These are phyloP conservation scores for Venturia effusa DNA, from an alignment of 2,329 filamentous ascomycete genomes.

Conservation along the genomic window DNA sequence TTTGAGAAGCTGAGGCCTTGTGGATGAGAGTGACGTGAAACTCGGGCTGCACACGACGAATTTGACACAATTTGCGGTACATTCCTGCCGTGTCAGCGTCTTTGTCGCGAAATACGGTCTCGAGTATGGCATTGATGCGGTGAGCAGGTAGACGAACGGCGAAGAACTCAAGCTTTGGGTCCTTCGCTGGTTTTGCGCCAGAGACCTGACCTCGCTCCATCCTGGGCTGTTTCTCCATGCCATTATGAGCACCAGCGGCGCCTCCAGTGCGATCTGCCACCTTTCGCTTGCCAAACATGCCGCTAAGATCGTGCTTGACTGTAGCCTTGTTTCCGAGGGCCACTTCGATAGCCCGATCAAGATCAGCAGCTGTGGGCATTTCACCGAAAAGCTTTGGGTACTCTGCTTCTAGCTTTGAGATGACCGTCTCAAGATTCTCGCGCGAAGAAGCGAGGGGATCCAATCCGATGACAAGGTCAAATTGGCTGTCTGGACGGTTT, in stretches of 20 bases:
- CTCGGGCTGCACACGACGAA: slow-evolving; percentile 63
- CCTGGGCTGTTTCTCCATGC: slow-evolving; percentile 21
- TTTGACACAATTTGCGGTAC: slow-evolving; percentile 64
- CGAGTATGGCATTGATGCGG: slow-evolving; percentile 48
- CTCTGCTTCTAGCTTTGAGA: slow-evolving; percentile 58
- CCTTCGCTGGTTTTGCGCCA: slow-evolving; percentile 21
- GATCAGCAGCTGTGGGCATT: slow-evolving; percentile 59
- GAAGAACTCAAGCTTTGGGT: slow-evolving; percentile 52
- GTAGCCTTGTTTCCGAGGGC: slow-evolving; percentile 65
- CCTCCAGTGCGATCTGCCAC: slow-evolving; percentile 24
- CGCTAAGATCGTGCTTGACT: slow-evolving; percentile 63
- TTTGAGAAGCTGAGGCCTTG: slow-evolving; percentile 48
- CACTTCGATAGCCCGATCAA: slow-evolving; percentile 67
- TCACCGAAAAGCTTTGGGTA: slow-evolving; percentile 67
- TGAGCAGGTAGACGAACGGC: slow-evolving; percentile 43
- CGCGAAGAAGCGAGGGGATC: slow-evolving; percentile 69
- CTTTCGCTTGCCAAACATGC: slow-evolving; percentile 37
- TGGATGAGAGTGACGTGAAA: slow-evolving; percentile 97
- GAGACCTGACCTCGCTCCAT: slow-evolving; percentile 16
- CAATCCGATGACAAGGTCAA: slow-evolving; percentile 77
- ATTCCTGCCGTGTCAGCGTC: slow-evolving; percentile 49
- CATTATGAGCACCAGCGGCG: slow-evolving; percentile 16
- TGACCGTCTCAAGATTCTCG: slow-evolving; percentile 70
- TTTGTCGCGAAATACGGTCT: slow-evolving; percentile 54
- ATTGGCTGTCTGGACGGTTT: slow-evolving; percentile 62